Conservation (phyloP, 192 early-diverging fungal genomes). For the Coemansia sp. region DNA sequence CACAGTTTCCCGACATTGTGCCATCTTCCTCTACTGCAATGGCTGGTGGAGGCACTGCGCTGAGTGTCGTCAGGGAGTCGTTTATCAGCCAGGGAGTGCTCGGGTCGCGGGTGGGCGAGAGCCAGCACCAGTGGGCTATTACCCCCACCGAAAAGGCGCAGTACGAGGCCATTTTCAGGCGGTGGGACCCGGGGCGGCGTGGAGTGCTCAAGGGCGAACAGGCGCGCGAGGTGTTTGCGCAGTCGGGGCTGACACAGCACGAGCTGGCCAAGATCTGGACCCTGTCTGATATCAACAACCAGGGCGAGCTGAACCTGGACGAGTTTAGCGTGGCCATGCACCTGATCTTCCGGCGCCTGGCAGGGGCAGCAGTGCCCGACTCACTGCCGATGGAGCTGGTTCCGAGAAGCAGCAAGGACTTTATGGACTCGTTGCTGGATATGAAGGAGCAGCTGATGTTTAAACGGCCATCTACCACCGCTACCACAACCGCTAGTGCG, state of each 20-base stretch:
- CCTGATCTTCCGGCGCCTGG: constrained; percentile 83
- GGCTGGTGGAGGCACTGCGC: constrained; percentile 4
- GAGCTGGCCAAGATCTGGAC: constrained; percentile 59
- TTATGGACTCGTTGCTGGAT: constrained; percentile 59
- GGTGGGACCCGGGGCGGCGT: constrained; percentile 53
- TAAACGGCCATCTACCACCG: background rate
- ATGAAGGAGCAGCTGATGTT: constrained; percentile 52
- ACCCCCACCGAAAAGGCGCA: constrained; percentile 23
- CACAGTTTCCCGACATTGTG: constrained; percentile 35
- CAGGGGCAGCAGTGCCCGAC: constrained; percentile 76
- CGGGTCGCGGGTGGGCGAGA: constrained; percentile 17
- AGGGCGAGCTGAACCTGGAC: constrained; percentile 87
- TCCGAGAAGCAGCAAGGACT: constrained; percentile 80
- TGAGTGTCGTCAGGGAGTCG: constrained; percentile 36
- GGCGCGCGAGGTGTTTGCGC: constrained; percentile 60
- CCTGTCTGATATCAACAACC: constrained; percentile 39
- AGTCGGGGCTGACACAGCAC: constrained; percentile 51
- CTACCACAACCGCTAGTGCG: background rate
- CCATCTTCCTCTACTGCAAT: constrained; percentile 9
- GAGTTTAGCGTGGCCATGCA: constrained; percentile 99
- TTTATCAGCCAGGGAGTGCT: constrained; percentile 14
- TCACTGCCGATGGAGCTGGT: constrained; percentile 79
- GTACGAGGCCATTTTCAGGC: constrained; percentile 49
- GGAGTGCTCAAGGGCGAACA: constrained; percentile 55
- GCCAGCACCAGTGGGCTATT: constrained; percentile 45